These are phyloP conservation scores for Phytophthora chlamydospora DNA, from an alignment of 352 stramenopile genomes.

Conservation along the genomic window DNA sequence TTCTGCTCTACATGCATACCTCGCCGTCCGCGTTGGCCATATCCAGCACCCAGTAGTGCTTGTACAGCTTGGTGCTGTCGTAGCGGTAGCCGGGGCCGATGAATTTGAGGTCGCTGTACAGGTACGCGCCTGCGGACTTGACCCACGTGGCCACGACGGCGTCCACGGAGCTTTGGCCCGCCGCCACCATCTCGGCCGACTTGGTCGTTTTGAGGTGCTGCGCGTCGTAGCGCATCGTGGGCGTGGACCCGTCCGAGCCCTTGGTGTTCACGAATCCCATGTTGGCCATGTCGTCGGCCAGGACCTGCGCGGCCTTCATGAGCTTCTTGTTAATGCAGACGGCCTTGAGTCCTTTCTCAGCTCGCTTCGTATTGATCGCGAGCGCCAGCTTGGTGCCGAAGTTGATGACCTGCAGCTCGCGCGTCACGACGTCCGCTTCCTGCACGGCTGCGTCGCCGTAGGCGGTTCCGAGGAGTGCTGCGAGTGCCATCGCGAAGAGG, in stretches of 20 bases:
- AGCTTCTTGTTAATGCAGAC: conserved; percentile 50
- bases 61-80: conserved; percentile 30
- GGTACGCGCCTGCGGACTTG: conserved; percentile 38
- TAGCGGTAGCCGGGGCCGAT: conserved; percentile 34
- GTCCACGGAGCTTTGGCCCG: conserved; percentile 36
- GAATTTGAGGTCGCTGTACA: conserved; percentile 38
- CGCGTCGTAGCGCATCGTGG: conserved; percentile 26
- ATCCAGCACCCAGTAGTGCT: conserved; percentile 42
- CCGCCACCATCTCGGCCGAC: conserved; percentile 44
- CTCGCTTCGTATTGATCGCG: conserved; percentile 40
- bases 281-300: conserved; percentile 30
- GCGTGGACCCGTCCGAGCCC: conserved; percentile 37
- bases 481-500: conserved; percentile 15
- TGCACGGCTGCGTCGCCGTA: conserved; percentile 12
- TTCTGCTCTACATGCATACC: conserved; percentile 21
- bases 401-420: conserved; percentile 36
- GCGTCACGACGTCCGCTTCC: conserved; percentile 3
- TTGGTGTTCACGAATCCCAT: conserved; percentile 27
- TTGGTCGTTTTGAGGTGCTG: conserved; percentile 22
- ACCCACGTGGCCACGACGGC: conserved; percentile 46
- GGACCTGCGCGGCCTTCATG: conserved; percentile 28
- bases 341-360: conserved; percentile 34
- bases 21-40: conserved; percentile 29
- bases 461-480: conserved; percentile 10
- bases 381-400: conserved; percentile 37